Percentiles rank a stretch among this genome's conserved stretches.
Evolutionary conservation across 768 basidiomycete species (phyloP).

Genomic region (Rhodotorula diobovata): DNA sequence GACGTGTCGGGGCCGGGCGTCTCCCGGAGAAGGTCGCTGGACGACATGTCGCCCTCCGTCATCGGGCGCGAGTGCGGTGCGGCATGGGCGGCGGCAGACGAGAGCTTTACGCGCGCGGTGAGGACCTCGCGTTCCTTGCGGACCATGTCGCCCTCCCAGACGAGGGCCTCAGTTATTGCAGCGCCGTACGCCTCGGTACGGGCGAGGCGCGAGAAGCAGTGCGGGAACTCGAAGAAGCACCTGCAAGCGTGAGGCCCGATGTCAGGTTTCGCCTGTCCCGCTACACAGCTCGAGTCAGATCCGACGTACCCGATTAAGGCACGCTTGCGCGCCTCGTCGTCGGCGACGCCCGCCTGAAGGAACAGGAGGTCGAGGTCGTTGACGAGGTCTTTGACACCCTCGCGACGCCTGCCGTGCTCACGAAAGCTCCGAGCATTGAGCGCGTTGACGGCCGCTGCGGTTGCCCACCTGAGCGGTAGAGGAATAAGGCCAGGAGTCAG

Average conservation of each 20-base stretch:
- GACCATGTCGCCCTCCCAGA: slow-evolving; percentile 6
- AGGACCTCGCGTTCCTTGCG: background rate
- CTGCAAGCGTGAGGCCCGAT: background rate
- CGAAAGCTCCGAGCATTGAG: background rate
- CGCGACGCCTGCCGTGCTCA: background rate
- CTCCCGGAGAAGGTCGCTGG: too few relatives aligned
- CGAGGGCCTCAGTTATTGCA: background rate
- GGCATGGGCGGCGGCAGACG: background rate
- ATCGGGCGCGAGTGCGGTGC: background rate
- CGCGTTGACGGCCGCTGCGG: background rate
- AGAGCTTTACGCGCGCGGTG: background rate
- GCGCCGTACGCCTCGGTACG: background rate
- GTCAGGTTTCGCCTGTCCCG: too few relatives aligned
- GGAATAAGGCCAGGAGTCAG: too few relatives aligned
- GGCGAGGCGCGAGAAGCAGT: slow-evolving; percentile 3
- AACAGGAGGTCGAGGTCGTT: slow-evolving; percentile 26
- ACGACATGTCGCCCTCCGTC: background rate
- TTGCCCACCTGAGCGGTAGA: background rate
- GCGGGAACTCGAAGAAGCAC: slow-evolving; percentile 17
- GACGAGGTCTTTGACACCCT: slow-evolving; percentile 18
- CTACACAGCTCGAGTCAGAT: background rate
- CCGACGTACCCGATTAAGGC: slow-evolving; percentile 7
- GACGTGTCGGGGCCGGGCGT: too few relatives aligned
- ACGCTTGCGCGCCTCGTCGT: background rate
- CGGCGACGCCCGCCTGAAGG: background rate